These are phyloP conservation scores for Nyssa sinensis DNA, from an alignment of 148 eudicot species.

Conservation along the genomic window DNA sequence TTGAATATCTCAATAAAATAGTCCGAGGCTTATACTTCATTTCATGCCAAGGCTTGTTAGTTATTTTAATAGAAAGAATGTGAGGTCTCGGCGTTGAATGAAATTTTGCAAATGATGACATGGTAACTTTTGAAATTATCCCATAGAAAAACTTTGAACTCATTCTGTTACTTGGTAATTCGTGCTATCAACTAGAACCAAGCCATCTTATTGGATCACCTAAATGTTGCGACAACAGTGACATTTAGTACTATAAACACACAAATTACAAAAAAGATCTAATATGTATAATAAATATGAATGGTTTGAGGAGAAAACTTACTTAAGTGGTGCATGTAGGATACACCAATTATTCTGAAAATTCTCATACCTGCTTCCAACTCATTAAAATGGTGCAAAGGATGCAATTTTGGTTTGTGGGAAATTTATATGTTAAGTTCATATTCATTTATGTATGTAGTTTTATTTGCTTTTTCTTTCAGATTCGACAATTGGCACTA, in stretches of 20 bases:
- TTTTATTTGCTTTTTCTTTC: constrained; percentile 20
- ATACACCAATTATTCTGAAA: background rate
- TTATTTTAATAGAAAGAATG: background rate
- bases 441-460: background rate
- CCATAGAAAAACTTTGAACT: background rate
- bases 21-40: no score
- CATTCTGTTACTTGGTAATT: background rate
- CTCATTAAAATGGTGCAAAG: background rate
- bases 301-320: background rate
- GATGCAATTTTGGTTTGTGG: background rate
- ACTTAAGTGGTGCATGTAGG: background rate
- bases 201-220: no score
- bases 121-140: background rate
- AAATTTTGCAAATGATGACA: background rate
- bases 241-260: background rate
- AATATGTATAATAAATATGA: background rate
- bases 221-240: background rate
- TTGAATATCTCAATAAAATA: background rate
- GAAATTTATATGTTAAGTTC: background rate
- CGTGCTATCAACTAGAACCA: background rate
- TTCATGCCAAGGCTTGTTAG: background rate
- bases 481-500: constrained; percentile 86
- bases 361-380: background rate
- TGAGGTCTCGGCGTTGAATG: background rate
- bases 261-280: background rate